Percentiles rank a stretch among this genome's conserved stretches.
These are phyloP conservation scores for Suhomyces vadensis DNA, from an alignment of 805 yeast species.

Conservation along the genomic window DNA sequence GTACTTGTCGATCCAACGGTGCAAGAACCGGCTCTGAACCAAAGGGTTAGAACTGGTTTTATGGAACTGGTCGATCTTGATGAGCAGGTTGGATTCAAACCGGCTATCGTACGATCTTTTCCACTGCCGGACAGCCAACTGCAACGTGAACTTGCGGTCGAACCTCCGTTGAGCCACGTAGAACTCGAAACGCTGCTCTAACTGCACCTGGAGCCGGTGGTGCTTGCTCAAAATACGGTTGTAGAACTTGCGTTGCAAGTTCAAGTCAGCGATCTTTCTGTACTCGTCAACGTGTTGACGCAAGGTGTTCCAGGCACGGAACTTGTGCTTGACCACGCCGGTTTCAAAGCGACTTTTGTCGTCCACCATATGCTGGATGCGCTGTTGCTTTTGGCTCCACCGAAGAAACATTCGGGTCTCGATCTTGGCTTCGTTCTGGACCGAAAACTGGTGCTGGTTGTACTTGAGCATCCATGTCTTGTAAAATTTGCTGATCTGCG, in stretches of 20 bases:
- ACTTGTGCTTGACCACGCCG: neutral
- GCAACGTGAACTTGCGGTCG: conserved; percentile 6
- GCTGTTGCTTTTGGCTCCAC: conserved; percentile 1
- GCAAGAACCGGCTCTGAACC: conserved; percentile 15
- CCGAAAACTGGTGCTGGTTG: neutral
- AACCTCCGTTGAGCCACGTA: neutral
- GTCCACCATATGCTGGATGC: neutral
- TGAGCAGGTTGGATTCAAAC: conserved; percentile 22
- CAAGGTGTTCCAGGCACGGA: neutral
- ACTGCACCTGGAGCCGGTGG: neutral
- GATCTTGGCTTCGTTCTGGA: neutral
- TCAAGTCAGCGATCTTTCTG: conserved; percentile 18
- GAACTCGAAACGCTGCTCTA: neutral
- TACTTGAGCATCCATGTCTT: conserved; percentile 1
- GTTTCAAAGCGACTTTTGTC: neutral
- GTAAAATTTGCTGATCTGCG: no score
- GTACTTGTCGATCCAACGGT: conserved; percentile 24
- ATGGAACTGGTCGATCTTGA: conserved; percentile 21
- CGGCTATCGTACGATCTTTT: conserved; percentile 17
- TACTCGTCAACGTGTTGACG: conserved; percentile 4
- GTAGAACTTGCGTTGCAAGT: conserved; percentile 22
- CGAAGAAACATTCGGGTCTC: neutral
- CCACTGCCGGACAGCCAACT: conserved; percentile 23
- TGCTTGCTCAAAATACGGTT: conserved; percentile 8
- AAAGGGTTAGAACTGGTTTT: no score